A percentile compares a stretch with the other conserved stretches of the same genome.
phyloP scores from a whole-genome alignment of 2,329 filamentous ascomycete species.

The Trichoderma sp. region DNA sequence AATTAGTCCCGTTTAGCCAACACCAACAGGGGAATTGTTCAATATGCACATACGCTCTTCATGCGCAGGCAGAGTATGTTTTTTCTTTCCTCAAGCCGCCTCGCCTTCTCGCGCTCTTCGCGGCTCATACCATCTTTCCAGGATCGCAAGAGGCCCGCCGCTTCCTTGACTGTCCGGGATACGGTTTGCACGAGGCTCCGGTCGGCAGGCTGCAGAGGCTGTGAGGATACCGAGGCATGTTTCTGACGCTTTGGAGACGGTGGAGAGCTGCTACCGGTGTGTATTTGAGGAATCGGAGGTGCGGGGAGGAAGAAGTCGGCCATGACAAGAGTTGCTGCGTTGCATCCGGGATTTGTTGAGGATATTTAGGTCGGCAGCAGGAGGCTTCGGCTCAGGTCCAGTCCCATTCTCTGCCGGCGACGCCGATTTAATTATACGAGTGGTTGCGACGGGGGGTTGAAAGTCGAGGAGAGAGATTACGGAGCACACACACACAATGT shows the following conservation, averaged over 20 bases:
- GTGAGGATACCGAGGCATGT: slow-evolving; percentile 1
- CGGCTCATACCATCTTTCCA: slow-evolving; percentile 52
- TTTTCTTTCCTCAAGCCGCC: slow-evolving; percentile 54
- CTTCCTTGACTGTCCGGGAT: slow-evolving; percentile 37
- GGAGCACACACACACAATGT: neutral
- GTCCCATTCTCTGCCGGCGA: slow-evolving; percentile 3
- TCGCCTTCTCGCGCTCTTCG: slow-evolving; percentile 47
- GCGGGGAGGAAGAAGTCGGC: slow-evolving; percentile 30
- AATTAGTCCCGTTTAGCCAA: neutral
- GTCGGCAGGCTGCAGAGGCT: neutral
- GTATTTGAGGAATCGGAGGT: slow-evolving; percentile 24
- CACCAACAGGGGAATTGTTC: neutral
- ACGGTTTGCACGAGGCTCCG: slow-evolving; percentile 26
- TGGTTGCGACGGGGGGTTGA: neutral
- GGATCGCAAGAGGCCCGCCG: slow-evolving; percentile 42
- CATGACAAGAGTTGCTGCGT: slow-evolving; percentile 23
- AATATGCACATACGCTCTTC: slow-evolving; percentile 53
- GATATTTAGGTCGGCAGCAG: slow-evolving; percentile 7
- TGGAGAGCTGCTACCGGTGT: slow-evolving; percentile 24
- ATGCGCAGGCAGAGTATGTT: slow-evolving; percentile 62
- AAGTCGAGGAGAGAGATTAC: no score
- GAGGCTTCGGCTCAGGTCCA: slow-evolving; percentile 1
- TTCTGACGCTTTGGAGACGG: slow-evolving; percentile 25
- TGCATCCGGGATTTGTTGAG: neutral
- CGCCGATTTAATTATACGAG: neutral